These are phyloP conservation scores for Coemansia biformis DNA, from an alignment of 192 early-diverging fungal species.

Conservation along the genomic window DNA sequence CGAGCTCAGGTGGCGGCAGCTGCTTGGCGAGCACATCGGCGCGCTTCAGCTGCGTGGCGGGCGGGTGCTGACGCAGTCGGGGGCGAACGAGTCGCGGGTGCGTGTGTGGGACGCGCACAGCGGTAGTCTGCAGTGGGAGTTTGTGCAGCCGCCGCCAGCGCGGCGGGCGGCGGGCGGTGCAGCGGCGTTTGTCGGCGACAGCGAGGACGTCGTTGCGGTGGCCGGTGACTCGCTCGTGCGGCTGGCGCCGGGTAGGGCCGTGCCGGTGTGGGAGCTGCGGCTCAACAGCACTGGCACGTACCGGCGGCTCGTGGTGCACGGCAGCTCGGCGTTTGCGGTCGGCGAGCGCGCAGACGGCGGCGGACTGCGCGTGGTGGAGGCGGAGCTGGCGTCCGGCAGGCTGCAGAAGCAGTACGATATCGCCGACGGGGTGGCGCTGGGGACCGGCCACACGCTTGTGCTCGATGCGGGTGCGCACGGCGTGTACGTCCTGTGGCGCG, in stretches of 20 bases:
- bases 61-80: constrained; percentile 31
- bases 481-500: constrained; percentile 51
- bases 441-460: constrained; percentile 22
- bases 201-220: constrained; percentile 35
- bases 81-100: constrained; percentile 17
- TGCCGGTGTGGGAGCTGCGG: constrained; percentile 29
- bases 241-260: constrained; percentile 6
- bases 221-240: constrained; percentile 38
- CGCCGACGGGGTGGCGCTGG: constrained; percentile 17
- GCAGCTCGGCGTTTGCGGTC: constrained; percentile 27
- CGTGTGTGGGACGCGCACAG: constrained; percentile 49
- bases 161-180: constrained; percentile 25
- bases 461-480: constrained; percentile 36
- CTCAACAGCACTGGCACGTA: constrained; percentile 34
- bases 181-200: constrained; percentile 38
- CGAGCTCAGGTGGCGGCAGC: constrained; percentile 72
- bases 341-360: constrained; percentile 27
- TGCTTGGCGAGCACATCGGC: constrained; percentile 58
- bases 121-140: constrained; percentile 15
- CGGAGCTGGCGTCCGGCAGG: constrained; percentile 25
- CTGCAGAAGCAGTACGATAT: constrained; percentile 39
- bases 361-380: constrained; percentile 35
- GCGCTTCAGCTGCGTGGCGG: constrained; percentile 40
- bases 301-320: constrained; percentile 33
- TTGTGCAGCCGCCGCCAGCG: constrained; percentile 19